Evolutionary conservation across 805 yeast genomes (phyloP).

Genomic region (Kluyveromyces lactis): DNA sequence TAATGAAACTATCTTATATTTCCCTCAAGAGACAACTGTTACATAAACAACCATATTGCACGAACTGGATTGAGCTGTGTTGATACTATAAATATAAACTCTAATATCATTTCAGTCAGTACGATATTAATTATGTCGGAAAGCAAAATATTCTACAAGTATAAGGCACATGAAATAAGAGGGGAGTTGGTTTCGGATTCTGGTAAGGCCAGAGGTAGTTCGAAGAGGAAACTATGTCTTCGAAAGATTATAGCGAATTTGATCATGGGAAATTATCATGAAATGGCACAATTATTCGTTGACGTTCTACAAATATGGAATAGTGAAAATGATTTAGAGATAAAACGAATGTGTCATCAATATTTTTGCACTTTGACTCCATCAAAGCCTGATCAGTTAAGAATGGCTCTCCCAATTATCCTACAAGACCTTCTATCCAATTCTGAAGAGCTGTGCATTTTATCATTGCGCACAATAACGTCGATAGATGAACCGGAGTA

Average conservation of each 20-base stretch:
- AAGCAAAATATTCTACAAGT: constrained; percentile 23
- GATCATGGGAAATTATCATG: constrained; percentile 66
- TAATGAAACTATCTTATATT: no score
- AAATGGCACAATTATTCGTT: constrained; percentile 57
- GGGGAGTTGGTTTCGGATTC: constrained; percentile 4
- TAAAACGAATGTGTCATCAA: constrained; percentile 63
- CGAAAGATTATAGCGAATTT: constrained; percentile 76
- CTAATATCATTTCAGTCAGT: no score
- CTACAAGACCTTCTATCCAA: constrained; percentile 42
- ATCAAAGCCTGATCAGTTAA: constrained; percentile 47
- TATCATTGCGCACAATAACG: constrained; percentile 58
- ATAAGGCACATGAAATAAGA: constrained; percentile 28
- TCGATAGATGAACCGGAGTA: constrained; percentile 49
- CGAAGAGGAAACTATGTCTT: constrained; percentile 40
- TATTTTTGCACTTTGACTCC: constrained; percentile 55
- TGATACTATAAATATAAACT: no score
- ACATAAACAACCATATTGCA: no score
- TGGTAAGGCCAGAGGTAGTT: constrained; percentile 13
- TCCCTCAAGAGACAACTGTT: no score
- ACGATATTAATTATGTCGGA: no score
- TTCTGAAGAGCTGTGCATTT: constrained; percentile 42
- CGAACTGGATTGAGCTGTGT: no score
- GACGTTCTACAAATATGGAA: constrained; percentile 51
- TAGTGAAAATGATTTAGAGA: constrained; percentile 54
- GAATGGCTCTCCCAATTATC: constrained; percentile 48